Evolutionary conservation across 495 filamentous ascomycete species (phyloP).

Genomic region (Penicillium coffeae): DNA sequence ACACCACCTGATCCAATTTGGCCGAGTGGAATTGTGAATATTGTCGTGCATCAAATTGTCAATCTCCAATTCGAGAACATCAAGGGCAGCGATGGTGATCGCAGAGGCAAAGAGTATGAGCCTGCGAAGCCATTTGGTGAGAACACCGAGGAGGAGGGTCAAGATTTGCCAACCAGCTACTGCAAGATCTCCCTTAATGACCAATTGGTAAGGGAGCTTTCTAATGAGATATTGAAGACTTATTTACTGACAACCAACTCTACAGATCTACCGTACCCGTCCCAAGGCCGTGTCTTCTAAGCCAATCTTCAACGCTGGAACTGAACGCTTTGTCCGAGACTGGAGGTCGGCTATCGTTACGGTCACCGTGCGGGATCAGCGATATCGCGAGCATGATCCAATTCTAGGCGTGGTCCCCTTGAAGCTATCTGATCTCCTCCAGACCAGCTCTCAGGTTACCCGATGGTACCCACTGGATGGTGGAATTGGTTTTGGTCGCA

Average conservation of each 20-base stretch:
- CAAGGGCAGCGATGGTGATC: slow-evolving; percentile 53
- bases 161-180: slow-evolving; percentile 78
- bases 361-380: slow-evolving; percentile 78
- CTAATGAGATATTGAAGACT: neutral
- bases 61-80: slow-evolving; percentile 85
- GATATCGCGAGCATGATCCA: slow-evolving; percentile 89
- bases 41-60: slow-evolving; percentile 92
- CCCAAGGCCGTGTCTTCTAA: slow-evolving; percentile 87
- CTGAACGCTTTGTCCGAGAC: slow-evolving; percentile 90
- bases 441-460: slow-evolving; percentile 77
- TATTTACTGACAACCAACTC: neutral
- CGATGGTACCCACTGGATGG: slow-evolving; percentile 67
- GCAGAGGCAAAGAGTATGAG: slow-evolving; percentile 79
- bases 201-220: slow-evolving; percentile 56
- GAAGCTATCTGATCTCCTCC: slow-evolving; percentile 79
- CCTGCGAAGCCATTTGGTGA: slow-evolving; percentile 87
- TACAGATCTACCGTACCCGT: slow-evolving; percentile 76
- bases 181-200: slow-evolving; percentile 90
- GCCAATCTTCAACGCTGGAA: slow-evolving; percentile 95
- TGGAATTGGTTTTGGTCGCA: slow-evolving; percentile 75
- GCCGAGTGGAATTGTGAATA: slow-evolving; percentile 79
- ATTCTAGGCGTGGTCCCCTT: slow-evolving; percentile 88
- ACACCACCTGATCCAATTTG: slow-evolving; percentile 92
- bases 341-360: slow-evolving; percentile 87
- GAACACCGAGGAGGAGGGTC: slow-evolving; percentile 71